Base-by-base conservation (phyloP, 306 rosid genomes). In the Rosa rugosa region DNA sequence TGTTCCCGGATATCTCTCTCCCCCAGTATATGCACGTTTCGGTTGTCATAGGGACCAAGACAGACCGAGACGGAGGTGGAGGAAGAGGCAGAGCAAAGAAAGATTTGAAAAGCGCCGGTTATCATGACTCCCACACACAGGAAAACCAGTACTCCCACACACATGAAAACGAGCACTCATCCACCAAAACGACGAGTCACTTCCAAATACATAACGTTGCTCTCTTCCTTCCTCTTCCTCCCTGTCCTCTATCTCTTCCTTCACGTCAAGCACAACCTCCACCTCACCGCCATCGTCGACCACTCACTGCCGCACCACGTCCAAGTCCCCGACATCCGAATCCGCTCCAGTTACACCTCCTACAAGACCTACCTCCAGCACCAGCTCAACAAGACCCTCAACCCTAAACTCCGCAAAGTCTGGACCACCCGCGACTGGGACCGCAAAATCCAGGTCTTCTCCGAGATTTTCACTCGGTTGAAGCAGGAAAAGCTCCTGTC, bases 361-460 rank as follows among this genome's bases (percentile, higher is more conserved):
- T 95, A 95, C 85, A 89, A 92, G 0, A 40, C 84, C 3, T 95
- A 95, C 94, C 80, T 95, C 31, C 88, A 90, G 70, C 89, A 87
- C 62, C 99, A 95, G 75, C 96, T 95, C 18, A 84, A 86, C 90
- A 95, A 95, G 84, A 95, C 98, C 62, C 94, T 91, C 72, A 92
- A 95, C 84, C 98, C 98, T 0, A 90, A 66, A 36, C 99, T 95
- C 54, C 83, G 98, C 0, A 81, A 89, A 49, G 81, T 95, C 75
- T 95, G 99, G 99, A 93, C 89, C 17, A 95, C 98, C 34, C 91
- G 99, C 12, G 99, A 92, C 74, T 95, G 99, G 99, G 86, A 95
- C 71, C 83, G 99, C 4, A 95, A 95, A 68, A 91, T 92, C 80
- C 84, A 82, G 1, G 91, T 92, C 0, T 95, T 95, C 74, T 74